Base-by-base conservation (phyloP, 495 filamentous ascomycete species). In the Podospora fimiseda region DNA sequence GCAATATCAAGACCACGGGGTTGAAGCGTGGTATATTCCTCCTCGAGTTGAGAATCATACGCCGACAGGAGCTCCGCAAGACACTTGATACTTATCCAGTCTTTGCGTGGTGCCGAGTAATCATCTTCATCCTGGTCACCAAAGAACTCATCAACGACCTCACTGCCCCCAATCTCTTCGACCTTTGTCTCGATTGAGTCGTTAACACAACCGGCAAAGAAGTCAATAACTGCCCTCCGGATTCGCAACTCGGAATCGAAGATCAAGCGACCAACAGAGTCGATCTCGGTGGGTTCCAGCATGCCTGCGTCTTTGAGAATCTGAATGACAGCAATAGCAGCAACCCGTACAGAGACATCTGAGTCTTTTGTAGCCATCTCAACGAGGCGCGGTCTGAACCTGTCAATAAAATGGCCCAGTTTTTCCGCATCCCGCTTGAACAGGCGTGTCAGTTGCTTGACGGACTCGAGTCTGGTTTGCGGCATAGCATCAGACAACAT, bases 41-140 rank as follows among this genome's bases (percentile, higher is more conserved):
- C 72, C 40, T 74, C 62, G 57, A 76, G 56, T 58, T 74, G 65
- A 1, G 73, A 72, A 60, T 94, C 88, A 55, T 95, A 97, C 3
- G 80, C 73, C 14, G 84, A 76, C n/a, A 98, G 74, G 13, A 86
- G 83, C 63, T 95, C 90, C 1, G 82, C 87, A 3, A 98, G 76
- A 52, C 86, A 90, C 70, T 97, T 98, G 59, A 90, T 84, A 58
- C 85, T 89, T 51, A 97, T 80, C 93, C 93, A 98, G 18, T 84
- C 82, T 40, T 81, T 73, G 60, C 87, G 84, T 0, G 90, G 88
- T 0, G 77, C 78, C 19, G 87, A 83, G 52, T 77, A 87, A 54
- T 93, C 84, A 16, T 90, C 87, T 20, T 86, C 64, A 19, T 86
- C 79, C 22, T 91, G 89, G 20, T 86, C 82, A 4, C 93, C 70